These are phyloP conservation scores for Fusarium anguioides DNA, from an alignment of 2,329 filamentous ascomycete species.

Conservation along the genomic window DNA sequence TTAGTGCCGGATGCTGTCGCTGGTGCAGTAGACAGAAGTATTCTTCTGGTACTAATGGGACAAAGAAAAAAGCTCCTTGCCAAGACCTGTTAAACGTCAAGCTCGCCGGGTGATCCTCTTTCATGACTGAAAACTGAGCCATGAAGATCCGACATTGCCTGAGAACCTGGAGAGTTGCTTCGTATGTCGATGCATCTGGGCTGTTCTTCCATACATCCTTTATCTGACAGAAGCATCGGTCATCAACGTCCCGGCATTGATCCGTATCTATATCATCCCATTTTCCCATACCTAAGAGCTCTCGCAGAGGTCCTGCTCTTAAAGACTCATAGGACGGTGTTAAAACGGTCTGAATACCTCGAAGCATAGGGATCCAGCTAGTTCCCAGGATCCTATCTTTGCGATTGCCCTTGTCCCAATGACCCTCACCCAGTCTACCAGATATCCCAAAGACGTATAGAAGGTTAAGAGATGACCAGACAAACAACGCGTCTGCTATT, in stretches of 20 bases:
- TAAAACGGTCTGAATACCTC: neutral
- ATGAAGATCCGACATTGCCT: conserved; percentile 9
- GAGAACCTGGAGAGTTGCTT: neutral
- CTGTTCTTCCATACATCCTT: neutral
- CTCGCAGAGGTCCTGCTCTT: neutral
- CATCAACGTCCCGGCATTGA: neutral
- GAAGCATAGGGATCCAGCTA: conserved; percentile 11
- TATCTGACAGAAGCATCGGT: neutral
- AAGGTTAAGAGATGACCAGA: conserved; percentile 9
- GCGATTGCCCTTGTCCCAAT: neutral
- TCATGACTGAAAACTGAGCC: neutral
- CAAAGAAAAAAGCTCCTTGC: conserved; percentile 2
- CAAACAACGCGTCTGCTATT: neutral
- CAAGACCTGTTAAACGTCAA: neutral
- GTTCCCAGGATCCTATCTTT: conserved; percentile 5
- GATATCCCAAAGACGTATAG: neutral
- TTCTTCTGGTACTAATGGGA: neutral
- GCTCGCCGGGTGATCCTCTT: accelerated
- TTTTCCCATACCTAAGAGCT: neutral
- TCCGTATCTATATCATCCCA: neutral
- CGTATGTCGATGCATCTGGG: neutral
- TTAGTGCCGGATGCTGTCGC: conserved; percentile 1
- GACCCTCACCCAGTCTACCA: neutral
- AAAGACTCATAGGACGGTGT: too few species aligned
- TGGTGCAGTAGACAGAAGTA: conserved; percentile 4